These are phyloP conservation scores for Eimeria praecox DNA, from an alignment of 169 alveolate genomes.

Conservation along the genomic window DNA sequence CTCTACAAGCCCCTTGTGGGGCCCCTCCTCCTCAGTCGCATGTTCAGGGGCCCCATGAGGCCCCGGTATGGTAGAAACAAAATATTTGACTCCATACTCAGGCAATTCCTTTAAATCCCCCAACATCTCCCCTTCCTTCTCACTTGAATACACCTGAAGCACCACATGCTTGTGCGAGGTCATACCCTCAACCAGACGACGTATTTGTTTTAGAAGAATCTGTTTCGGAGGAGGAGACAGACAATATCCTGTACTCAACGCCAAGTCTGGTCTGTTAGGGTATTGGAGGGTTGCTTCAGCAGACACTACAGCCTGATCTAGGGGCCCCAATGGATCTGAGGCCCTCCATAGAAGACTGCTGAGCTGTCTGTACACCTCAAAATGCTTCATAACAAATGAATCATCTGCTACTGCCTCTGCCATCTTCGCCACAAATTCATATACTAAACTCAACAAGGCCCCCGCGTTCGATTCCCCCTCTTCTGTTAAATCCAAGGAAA, in stretches of 20 bases:
- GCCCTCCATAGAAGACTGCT: slow-evolving; percentile 55
- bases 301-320: slow-evolving; percentile 45
- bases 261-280: slow-evolving; percentile 57
- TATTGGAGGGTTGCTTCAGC: slow-evolving; percentile 56
- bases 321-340: slow-evolving; percentile 61
- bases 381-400: background rate
- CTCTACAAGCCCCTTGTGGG: too few relatives aligned
- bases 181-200: background rate
- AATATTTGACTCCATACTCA: slow-evolving; percentile 28
- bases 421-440: background rate
- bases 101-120: background rate
- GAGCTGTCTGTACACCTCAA: slow-evolving; percentile 10
- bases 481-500: slow-evolving; percentile 43
- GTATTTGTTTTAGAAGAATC: background rate
- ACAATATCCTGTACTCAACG: slow-evolving; percentile 11
- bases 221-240: slow-evolving; percentile 39
- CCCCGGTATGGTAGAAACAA: background rate
- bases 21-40: background rate
- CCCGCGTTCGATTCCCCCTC: slow-evolving; percentile 28
- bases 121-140: background rate
- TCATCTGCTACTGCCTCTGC: background rate
- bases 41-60: background rate
- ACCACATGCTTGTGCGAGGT: background rate
- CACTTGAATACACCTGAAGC: background rate
- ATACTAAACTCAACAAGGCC: background rate